Conservation (phyloP, 257 asterid species). For the Solanum stenotomum region DNA sequence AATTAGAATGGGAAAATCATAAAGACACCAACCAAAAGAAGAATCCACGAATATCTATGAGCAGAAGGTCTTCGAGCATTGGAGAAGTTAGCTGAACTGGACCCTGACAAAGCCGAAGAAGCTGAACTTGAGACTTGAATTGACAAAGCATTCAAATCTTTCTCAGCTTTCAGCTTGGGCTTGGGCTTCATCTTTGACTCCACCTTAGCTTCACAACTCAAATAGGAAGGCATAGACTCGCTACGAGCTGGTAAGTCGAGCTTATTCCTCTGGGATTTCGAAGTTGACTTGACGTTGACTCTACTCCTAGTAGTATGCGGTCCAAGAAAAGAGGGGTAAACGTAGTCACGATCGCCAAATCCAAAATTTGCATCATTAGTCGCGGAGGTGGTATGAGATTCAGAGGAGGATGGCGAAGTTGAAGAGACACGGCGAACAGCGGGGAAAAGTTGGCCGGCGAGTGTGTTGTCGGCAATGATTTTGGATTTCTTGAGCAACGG, state of each 20-base stretch:
- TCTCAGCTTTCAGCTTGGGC: conserved; percentile 49
- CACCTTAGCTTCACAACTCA: conserved; percentile 11
- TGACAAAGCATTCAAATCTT: conserved; percentile 50
- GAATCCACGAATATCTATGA: conserved; percentile 23
- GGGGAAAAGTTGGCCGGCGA: conserved; percentile 43
- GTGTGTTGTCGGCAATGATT: conserved; percentile 31
- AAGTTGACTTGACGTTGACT: conserved; percentile 35
- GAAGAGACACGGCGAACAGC: conserved; percentile 55
- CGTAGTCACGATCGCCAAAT: conserved; percentile 84
- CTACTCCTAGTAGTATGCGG: conserved; percentile 75
- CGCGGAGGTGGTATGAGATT: conserved; percentile 9
- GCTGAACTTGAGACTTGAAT: conserved; percentile 39
- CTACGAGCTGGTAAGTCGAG: conserved; percentile 25
- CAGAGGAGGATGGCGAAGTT: conserved; percentile 16
- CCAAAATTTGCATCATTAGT: conserved; percentile 32
- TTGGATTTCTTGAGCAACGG: conserved; percentile 59
- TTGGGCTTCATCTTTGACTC: conserved; percentile 27
- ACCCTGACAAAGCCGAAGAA: conserved; percentile 14
- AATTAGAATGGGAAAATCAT: not conserved
- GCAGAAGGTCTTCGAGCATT: conserved; percentile 16
- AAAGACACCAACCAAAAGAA: conserved; percentile 34
- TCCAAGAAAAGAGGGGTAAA: conserved; percentile 81
- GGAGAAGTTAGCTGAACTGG: conserved; percentile 20
- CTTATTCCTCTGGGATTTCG: conserved; percentile 34
- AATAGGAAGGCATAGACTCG: conserved; percentile 37